phyloP scores from a whole-genome alignment of 352 stramenopile genomes.

The Phytophthora sansomeana region DNA sequence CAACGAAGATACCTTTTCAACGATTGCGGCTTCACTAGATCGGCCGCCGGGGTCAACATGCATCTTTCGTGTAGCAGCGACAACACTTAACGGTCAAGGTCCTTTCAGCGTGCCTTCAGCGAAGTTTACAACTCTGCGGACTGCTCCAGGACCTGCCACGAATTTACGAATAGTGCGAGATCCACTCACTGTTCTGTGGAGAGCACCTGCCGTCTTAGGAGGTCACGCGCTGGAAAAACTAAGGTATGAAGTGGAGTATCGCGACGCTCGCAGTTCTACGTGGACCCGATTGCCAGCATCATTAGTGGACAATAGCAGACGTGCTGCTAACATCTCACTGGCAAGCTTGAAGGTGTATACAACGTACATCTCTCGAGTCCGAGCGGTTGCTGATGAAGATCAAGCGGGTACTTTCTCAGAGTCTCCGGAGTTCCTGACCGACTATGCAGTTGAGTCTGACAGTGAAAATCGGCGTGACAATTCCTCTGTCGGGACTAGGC shows the following conservation, averaged over 20 bases:
- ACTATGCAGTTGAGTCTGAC: conserved; percentile 19
- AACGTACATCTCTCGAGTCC: conserved; percentile 49
- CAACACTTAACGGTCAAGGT: conserved; percentile 59
- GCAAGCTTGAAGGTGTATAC: conserved; percentile 42
- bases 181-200: conserved; percentile 50
- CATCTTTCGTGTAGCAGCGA: conserved; percentile 59
- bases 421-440: conserved; percentile 50
- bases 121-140: conserved; percentile 37
- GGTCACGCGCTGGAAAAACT: conserved; percentile 16
- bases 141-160: conserved; percentile 30
- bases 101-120: conserved; percentile 57
- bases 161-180: conserved; percentile 34
- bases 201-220: conserved; percentile 35
- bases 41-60: conserved; percentile 55
- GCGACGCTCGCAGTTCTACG: conserved; percentile 44
- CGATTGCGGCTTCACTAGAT: conserved; percentile 37
- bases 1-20: conserved; percentile 28
- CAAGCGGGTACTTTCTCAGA: conserved; percentile 35
- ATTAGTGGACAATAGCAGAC: conserved; percentile 16
- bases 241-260: conserved; percentile 61
- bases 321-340: conserved; percentile 19
- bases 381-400: conserved; percentile 41
- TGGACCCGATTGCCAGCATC: conserved; percentile 40
- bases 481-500: conserved; percentile 1
- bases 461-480: background rate